Conservation (phyloP, 306 rosid genomes). For the Medicago lupulina region DNA sequence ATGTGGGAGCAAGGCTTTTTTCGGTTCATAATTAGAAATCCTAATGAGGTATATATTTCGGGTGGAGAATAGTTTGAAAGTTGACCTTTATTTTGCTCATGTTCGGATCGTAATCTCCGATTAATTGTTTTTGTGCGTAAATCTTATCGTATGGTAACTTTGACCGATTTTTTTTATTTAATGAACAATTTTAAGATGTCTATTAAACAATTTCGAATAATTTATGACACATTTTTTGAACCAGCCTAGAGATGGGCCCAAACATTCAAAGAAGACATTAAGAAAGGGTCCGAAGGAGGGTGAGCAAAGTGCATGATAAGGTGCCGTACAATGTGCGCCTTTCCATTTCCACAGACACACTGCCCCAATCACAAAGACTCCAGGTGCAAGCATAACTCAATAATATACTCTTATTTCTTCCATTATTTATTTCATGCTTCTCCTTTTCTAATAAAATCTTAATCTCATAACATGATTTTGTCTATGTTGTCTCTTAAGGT, state of each 20-base stretch:
- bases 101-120: too few species aligned
- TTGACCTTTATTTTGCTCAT: too few species aligned
- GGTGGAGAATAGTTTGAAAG: too few species aligned
- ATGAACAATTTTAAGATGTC: too few species aligned
- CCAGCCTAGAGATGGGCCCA: background rate
- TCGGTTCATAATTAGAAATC: too few species aligned
- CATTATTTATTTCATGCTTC: constrained; percentile 35
- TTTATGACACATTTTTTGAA: constrained; percentile 5
- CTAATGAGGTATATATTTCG: too few species aligned
- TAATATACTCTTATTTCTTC: background rate
- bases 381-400: constrained; percentile 10
- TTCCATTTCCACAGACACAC: background rate
- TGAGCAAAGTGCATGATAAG: background rate
- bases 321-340: constrained; percentile 1
- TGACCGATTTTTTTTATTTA: too few species aligned
- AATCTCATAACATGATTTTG: constrained; percentile 18
- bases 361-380: constrained; percentile 17
- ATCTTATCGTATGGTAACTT: too few species aligned
- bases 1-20: too few species aligned
- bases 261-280: constrained; percentile 20
- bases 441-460: background rate
- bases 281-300: background rate
- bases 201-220: too few species aligned
- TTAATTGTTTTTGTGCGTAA: too few species aligned
- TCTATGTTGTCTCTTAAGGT: constrained; percentile 37